Base-by-base conservation (phyloP, 2,329 filamentous ascomycete genomes). In the Colletotrichum higginsianum region DNA sequence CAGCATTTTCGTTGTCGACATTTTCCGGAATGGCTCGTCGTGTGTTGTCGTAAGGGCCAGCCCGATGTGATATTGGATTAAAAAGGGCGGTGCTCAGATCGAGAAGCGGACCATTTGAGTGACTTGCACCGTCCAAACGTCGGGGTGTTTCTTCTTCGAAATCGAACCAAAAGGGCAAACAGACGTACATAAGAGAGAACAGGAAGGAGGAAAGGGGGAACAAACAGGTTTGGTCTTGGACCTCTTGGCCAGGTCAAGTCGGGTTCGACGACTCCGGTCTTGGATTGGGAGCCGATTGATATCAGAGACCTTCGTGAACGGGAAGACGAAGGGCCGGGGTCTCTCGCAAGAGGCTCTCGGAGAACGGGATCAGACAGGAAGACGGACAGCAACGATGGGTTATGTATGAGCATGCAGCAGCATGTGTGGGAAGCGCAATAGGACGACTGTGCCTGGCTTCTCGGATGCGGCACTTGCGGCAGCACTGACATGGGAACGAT, bases 401-500 rank as follows among this genome's bases (percentile, higher is more conserved):
- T 71, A 71, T 71, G 68, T 71, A 71, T 30, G n/a, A 65, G 65
- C 42, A 21, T 57, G 64, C 44, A 58, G 44, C 46, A 16, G 46
- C n/a, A 35, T 58, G 56, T 61, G 42, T 55, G 42, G 50, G 53
- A 50, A 67, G 44, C 56, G 44, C 38, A 55, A 47, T 40, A 30
- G 50, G 40, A 40, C 15, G 57, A 42, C 46, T 23, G 57, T 35
- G n/a, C 63, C 46, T 61, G 49, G 57, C 55, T 71, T 38, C 64
- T 58, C 50, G 35, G 67, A 67, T 62, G 68, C 68, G 64, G 68
- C 52, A 67, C 64, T 67, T 71, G 64, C 64, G 57, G 68, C 68
- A 67, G 64, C 57, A 71, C 63, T 67, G 58, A 63, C 68, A 67
- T 71, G 64, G 68, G 64, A 62, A 62, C 42, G 64, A 71, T 67